These are phyloP conservation scores for Powellomyces hirtus DNA, from an alignment of 192 early-diverging fungal species.

Conservation along the genomic window DNA sequence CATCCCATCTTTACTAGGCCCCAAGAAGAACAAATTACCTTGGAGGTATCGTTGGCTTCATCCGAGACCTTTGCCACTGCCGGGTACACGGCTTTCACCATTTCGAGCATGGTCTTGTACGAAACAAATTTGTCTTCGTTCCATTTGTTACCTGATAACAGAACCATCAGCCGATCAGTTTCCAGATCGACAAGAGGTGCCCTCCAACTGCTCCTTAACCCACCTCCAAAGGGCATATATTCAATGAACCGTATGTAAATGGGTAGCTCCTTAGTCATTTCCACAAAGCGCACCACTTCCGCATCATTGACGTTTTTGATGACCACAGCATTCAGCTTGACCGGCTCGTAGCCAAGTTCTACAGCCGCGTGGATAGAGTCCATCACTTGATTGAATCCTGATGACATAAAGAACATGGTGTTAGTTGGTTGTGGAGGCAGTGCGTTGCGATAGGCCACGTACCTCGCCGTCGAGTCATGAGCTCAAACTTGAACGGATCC, in stretches of 20 bases:
- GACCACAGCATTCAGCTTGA: slow-evolving; percentile 95
- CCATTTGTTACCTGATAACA: slow-evolving; percentile 78
- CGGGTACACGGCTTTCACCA: slow-evolving; percentile 56
- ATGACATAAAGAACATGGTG: neutral
- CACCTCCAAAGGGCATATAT: slow-evolving; percentile 98
- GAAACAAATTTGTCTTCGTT: slow-evolving; percentile 77
- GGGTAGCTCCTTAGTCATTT: slow-evolving; percentile 71
- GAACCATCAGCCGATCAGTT: neutral
- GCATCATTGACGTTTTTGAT: slow-evolving; percentile 83
- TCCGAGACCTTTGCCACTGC: slow-evolving; percentile 63
- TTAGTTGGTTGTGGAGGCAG: neutral
- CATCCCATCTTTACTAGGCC: neutral
- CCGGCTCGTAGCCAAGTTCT: slow-evolving; percentile 59
- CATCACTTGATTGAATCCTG: slow-evolving; percentile 74
- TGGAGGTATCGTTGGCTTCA: slow-evolving; percentile 84
- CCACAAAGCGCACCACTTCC: slow-evolving; percentile 81
- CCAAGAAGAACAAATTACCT: slow-evolving; percentile 39
- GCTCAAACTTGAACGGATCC: slow-evolving; percentile 81
- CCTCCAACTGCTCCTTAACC: neutral
- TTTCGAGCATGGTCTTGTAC: slow-evolving; percentile 72
- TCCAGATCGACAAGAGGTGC: neutral
- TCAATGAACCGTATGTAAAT: slow-evolving; percentile 93
- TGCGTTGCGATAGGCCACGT: neutral
- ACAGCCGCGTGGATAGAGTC: slow-evolving; percentile 72
- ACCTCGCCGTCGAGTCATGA: slow-evolving; percentile 85